Evolutionary conservation across 768 basidiomycete genomes (phyloP).

Genomic region (Xerocomus spinulosus): DNA sequence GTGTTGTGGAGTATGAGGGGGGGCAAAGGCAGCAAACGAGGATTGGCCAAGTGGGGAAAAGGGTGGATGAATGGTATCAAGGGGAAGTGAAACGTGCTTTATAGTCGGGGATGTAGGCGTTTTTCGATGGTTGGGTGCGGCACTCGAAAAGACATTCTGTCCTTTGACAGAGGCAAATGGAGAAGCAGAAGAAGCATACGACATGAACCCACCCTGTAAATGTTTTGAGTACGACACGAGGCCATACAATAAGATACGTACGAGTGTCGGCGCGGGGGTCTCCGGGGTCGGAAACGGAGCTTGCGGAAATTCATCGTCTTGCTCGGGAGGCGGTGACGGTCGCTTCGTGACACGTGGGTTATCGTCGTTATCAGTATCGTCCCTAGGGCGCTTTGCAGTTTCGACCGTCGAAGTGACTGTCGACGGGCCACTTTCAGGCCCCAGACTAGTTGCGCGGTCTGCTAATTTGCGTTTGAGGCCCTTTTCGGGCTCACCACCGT

Average conservation of each 20-base stretch:
- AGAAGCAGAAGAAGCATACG: constrained; percentile 69
- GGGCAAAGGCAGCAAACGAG: constrained; percentile 18
- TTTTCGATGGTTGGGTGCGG: constrained; percentile 24
- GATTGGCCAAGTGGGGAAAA: constrained; percentile 23
- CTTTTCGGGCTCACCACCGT: constrained; percentile 50
- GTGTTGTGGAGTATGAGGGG: constrained; percentile 16
- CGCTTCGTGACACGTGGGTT: constrained; percentile 58
- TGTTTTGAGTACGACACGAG: constrained; percentile 10
- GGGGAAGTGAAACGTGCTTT: constrained; percentile 15
- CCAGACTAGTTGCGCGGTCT: constrained; percentile 63
- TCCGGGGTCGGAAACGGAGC: constrained; percentile 6
- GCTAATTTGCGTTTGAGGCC: constrained; percentile 65
- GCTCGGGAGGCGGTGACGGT: constrained; percentile 67
- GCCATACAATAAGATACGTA: constrained; percentile 29
- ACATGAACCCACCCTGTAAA: constrained; percentile 67
- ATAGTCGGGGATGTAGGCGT: constrained; percentile 25
- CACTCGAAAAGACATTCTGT: constrained; percentile 44
- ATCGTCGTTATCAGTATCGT: constrained; percentile 57
- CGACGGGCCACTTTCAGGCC: constrained; percentile 36
- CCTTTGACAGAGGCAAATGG: constrained; percentile 75
- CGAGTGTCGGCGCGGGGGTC: constrained; percentile 42
- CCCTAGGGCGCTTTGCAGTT: constrained; percentile 54
- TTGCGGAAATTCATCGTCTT: constrained; percentile 20
- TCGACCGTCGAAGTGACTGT: constrained; percentile 28
- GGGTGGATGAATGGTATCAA: constrained; percentile 20